Conservation (phyloP, 371 early-diverging fungal species). For the Phascolomyces articulosus region DNA sequence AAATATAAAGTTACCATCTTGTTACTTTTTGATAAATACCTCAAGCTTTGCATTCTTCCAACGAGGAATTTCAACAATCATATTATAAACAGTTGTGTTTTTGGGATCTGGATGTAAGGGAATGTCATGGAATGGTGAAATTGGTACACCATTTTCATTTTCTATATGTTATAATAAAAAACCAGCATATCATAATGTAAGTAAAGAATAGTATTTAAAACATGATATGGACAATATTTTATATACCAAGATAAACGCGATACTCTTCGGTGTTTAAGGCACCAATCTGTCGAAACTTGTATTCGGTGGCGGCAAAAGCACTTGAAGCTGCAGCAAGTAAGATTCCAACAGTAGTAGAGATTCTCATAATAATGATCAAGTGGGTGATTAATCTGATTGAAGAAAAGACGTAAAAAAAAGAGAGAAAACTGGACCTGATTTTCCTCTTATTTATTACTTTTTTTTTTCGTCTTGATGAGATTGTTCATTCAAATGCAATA, state of each 20-base stretch:
- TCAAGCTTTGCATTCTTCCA: conserved; percentile 99
- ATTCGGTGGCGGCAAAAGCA: conserved; percentile 57
- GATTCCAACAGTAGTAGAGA: not conserved
- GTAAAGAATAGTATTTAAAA: not conserved
- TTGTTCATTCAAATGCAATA: too few relatives aligned
- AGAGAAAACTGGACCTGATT: too few relatives aligned
- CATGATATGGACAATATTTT: not conserved
- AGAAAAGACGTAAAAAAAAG: too few relatives aligned
- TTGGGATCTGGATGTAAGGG: conserved; percentile 13
- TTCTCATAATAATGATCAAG: not conserved
- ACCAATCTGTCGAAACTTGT: conserved; percentile 76
- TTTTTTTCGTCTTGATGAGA: not conserved
- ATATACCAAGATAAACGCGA: conserved; percentile 84
- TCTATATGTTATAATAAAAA: not conserved
- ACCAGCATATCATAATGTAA: not conserved
- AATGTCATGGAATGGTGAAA: conserved; percentile 17
- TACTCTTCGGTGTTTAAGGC: conserved; percentile 86
- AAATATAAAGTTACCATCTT: not conserved
- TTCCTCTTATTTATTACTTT: too few relatives aligned
- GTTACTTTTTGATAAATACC: conserved; percentile 50
- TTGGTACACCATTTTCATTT: conserved; percentile 15
- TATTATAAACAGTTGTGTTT: conserved; percentile 58
- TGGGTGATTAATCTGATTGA: not conserved
- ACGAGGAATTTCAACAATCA: conserved; percentile 99
- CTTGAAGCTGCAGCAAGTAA: not conserved